Base-by-base conservation (phyloP, 495 filamentous ascomycete species). In the Umbilicaria muhlenbergii region DNA sequence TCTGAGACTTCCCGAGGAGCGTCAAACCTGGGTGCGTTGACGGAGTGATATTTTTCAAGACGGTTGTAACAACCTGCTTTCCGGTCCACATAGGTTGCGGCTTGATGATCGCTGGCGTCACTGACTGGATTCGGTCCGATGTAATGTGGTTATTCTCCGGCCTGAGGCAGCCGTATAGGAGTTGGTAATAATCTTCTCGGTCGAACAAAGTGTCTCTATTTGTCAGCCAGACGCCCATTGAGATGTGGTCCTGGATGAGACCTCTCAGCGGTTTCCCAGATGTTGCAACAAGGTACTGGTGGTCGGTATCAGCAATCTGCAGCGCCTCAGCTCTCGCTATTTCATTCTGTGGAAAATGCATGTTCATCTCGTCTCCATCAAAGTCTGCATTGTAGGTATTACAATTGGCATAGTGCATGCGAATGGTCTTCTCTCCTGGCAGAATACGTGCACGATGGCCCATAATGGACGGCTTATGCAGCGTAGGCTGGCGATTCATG, bases 371-470 rank as follows among this genome's bases (percentile, higher is more conserved):
- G 53, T 99, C 92, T 59, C 92, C 92, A 58, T 99, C 92, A 61
- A 96, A 99, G 74, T 99, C 92, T n/a, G 92, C 92, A 52, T 99
- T 99, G 71, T 99, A 98, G 11, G 92, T 94, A 58, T 95, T 96
- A 62, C 91, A 95, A 59, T 99, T 99, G 45, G 92, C 89, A 63
- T 99, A 99, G 67, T 96, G 92, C 89, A 99, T 95, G 45, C 92
- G 87, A 56, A 99, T 87, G 0, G 89, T 94, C 61, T 89, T 88
- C 58, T 99, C 92, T 10, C 86, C 87, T 0, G 86, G 83, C 12
- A 99, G 67, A 2, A 99, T 87, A 47, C 86, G 76, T 39, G 86
- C 89, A 45, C 89, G 79, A 66, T 99, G 92, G 38, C 82, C 86
- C 92, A 99, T 99, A 57, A 99, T 95, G 16, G 91, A 96, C n/a